Evolutionary conservation across 1,284 basidiomycete species (phyloP), one percentile per base, ranked within the genome.

Genomic region (Microbotryum lychnidis-dioicae): DNA sequence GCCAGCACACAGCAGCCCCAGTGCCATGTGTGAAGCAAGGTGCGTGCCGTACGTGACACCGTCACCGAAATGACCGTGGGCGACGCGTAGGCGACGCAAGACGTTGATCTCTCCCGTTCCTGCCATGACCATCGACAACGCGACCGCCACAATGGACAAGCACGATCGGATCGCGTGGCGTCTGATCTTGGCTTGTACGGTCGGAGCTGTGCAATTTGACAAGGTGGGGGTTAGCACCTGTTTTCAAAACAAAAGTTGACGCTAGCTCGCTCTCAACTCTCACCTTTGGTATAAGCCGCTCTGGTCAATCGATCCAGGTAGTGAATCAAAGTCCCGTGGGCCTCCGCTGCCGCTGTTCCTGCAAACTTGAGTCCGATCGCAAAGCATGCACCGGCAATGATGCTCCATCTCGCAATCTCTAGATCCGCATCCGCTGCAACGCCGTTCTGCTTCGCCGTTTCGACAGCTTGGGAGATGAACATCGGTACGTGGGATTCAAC

Each of bases 101-200:
- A 90, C 87, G 56, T 87, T 87, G 50, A 97, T 83, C 74, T 98
- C 91, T 14, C 96, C 96, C 0, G 91, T 96, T 3, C 96, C 96
- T 0, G 92, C 89, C 87, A 97, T 91, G 55, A 97, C 87, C 80
- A 94, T 87, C 67, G 86, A 85, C 31, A 96, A 77, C 4, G 91
- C 81, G 46, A 97, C 80, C 0, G 89, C 87, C 61, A 96, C 86
- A 31, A 93, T 79, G 72, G 90, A 93, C 50, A 96, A 79, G 3
- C 89, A 89, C 70, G 93, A 88, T 21, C 91, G 82, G n/a, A 93
- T 82, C 1, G 91, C 86, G 21, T 86, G 84, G 1, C 91, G 84
- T 70, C 89, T 85, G 74, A 94, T 87, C 69, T 85, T 85, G 61
- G 86, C 84, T 73, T 93, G 89, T 70, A 91, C 92, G 0, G 84